Conservation (phyloP, 805 yeast species). For the Starmerella cellae region DNA sequence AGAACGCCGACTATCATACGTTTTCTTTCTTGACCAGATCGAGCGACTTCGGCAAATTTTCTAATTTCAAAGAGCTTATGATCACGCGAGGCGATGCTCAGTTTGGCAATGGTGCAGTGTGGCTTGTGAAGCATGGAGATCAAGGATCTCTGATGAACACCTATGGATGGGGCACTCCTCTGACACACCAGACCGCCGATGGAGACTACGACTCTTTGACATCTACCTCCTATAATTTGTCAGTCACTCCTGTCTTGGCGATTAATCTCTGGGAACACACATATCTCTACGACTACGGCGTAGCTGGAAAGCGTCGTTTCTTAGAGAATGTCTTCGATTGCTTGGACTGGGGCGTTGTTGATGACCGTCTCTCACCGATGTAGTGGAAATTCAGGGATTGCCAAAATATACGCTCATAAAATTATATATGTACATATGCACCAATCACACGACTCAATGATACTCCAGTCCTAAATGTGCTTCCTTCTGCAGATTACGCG, state of each 20-base stretch:
- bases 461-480: too few species aligned
- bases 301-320: slow-evolving; percentile 56
- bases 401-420: neutral
- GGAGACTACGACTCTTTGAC: slow-evolving; percentile 4
- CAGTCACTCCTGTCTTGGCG: slow-evolving; percentile 46
- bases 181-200: slow-evolving; percentile 25
- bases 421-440: neutral
- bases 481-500: too few species aligned
- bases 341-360: slow-evolving; percentile 57
- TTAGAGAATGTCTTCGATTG: slow-evolving; percentile 62
- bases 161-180: slow-evolving; percentile 83
- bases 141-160: slow-evolving; percentile 63
- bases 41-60: slow-evolving; percentile 40
- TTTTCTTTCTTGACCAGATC: slow-evolving; percentile 10
- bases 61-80: slow-evolving; percentile 66
- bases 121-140: slow-evolving; percentile 54
- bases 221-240: slow-evolving; percentile 6
- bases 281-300: slow-evolving; percentile 73
- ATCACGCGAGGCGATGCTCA: slow-evolving; percentile 59
- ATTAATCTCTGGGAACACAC: slow-evolving; percentile 80
- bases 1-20: slow-evolving; percentile 8
- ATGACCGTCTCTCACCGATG: slow-evolving; percentile 10
- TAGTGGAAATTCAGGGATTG: neutral
- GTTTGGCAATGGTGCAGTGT: slow-evolving; percentile 86
- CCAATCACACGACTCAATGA: too few species aligned